phyloP scores from a whole-genome alignment of 179 eudicot genomes.

The Drosera spatulata region DNA sequence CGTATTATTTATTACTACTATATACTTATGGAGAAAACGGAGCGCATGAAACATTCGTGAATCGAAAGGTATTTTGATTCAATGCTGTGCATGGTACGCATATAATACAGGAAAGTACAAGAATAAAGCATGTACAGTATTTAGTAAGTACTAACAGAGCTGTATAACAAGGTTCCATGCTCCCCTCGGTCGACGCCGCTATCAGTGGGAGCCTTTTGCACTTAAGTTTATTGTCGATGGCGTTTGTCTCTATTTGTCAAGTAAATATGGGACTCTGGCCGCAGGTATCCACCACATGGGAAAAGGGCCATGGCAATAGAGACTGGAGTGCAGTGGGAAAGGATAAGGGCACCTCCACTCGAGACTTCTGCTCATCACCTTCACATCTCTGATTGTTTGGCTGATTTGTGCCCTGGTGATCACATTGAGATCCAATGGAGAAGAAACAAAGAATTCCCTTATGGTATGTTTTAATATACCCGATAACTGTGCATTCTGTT shows the following conservation, averaged over 20 bases:
- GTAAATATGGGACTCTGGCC: not conserved
- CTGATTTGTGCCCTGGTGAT: slow-evolving; percentile 61
- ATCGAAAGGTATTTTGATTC: too few relatives aligned
- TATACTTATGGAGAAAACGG: too few relatives aligned
- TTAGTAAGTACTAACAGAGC: too few relatives aligned
- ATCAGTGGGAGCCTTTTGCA: not conserved
- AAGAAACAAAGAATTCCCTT: slow-evolving; percentile 55
- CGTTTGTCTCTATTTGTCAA: not conserved
- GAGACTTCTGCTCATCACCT: slow-evolving; percentile 56
- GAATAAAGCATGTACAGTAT: too few relatives aligned
- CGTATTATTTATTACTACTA: too few relatives aligned
- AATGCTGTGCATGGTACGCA: too few relatives aligned
- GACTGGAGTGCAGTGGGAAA: slow-evolving; percentile 60
- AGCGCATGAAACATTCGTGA: too few relatives aligned
- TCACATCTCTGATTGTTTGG: slow-evolving; percentile 49
- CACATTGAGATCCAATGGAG: slow-evolving; percentile 19
- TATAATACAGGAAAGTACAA: too few relatives aligned
- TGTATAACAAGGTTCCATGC: too few relatives aligned
- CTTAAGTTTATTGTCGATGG: not conserved
- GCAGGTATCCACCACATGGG: slow-evolving; percentile 58
- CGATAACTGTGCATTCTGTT: too few relatives aligned
- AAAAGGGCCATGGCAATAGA: slow-evolving; percentile 31
- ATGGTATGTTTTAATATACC: slow-evolving; percentile 30
- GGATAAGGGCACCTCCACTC: slow-evolving; percentile 57
- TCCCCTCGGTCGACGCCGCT: too few relatives aligned